Evolutionary conservation across 2,329 filamentous ascomycete genomes (phyloP).

Genomic region (Pseudocercospora fijiensis): DNA sequence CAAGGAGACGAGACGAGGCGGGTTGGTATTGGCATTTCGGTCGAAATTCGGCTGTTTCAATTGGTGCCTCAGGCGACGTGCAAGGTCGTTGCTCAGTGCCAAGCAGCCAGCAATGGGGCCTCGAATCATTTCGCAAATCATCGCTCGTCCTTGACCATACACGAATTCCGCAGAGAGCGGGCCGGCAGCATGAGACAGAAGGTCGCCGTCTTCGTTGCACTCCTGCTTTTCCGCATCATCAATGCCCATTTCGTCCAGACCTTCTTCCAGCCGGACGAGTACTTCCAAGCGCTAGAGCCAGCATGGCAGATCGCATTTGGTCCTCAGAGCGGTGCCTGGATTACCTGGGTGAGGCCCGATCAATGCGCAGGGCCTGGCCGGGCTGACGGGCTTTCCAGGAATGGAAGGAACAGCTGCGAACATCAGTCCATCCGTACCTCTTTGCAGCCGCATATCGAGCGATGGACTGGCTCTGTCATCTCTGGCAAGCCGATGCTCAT

Average conservation of each 20-base stretch:
- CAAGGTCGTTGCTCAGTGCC: not conserved
- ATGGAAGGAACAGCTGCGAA: slow-evolving; percentile 85
- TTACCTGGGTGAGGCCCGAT: slow-evolving; percentile 76
- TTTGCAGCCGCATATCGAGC: slow-evolving; percentile 74
- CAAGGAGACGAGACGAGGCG: not conserved
- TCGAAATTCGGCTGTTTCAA: not conserved
- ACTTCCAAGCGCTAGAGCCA: slow-evolving; percentile 91
- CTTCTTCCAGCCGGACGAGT: slow-evolving; percentile 98
- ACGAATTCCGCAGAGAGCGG: no score
- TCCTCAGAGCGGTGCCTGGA: slow-evolving; percentile 72
- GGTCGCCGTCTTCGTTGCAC: slow-evolving; percentile 27
- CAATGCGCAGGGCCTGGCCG: not conserved
- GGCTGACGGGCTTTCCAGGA: slow-evolving; percentile 58
- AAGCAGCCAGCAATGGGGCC: not conserved
- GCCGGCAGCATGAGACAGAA: not conserved
- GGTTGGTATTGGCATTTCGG: not conserved
- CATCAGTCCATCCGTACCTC: slow-evolving; percentile 84
- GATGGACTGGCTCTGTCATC: slow-evolving; percentile 56
- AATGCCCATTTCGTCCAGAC: slow-evolving; percentile 78
- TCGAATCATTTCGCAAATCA: not conserved
- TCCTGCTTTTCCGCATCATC: slow-evolving; percentile 70
- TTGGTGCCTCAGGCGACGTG: not conserved
- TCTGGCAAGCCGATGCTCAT: slow-evolving; percentile 55
- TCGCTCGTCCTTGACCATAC: not conserved
- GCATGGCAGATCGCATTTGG: slow-evolving; percentile 91